Conservation (phyloP, 2,329 filamentous ascomycete species). For the Neonectria punicea region DNA sequence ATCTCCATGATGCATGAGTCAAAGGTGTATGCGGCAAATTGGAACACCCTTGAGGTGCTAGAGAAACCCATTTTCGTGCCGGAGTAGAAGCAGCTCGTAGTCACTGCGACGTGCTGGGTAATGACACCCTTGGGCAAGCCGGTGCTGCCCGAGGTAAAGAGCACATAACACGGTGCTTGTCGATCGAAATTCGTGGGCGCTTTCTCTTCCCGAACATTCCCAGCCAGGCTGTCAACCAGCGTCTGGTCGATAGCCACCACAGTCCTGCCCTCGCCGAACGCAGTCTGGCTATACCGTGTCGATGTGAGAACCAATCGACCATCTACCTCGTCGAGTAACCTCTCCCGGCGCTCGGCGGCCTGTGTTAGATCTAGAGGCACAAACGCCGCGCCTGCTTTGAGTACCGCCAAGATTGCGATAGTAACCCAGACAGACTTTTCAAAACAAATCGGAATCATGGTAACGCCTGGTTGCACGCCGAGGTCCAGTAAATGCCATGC, state of each 20-base stretch:
- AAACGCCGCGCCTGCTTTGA: slow-evolving; percentile 63
- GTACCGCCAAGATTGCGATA: slow-evolving; percentile 66
- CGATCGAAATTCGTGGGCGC: too few species aligned
- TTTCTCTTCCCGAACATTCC: too few species aligned
- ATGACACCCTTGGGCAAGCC: slow-evolving; percentile 43
- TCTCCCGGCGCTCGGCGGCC: slow-evolving; percentile 9
- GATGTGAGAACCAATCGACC: slow-evolving; percentile 11
- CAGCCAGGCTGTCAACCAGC: too few species aligned
- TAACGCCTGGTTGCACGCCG: slow-evolving; percentile 59
- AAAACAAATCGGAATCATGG: slow-evolving; percentile 69
- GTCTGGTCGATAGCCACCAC: background rate
- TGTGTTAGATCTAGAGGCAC: slow-evolving; percentile 53
- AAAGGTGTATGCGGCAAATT: slow-evolving; percentile 21
- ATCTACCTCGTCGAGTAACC: slow-evolving; percentile 4
- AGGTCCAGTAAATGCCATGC: slow-evolving; percentile 55
- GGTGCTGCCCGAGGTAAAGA: slow-evolving; percentile 45
- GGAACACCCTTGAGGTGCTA: slow-evolving; percentile 4
- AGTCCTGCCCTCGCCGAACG: background rate
- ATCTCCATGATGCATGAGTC: slow-evolving; percentile 3
- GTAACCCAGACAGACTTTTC: slow-evolving; percentile 69
- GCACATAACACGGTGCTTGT: slow-evolving; percentile 27
- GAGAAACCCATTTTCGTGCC: slow-evolving; percentile 17
- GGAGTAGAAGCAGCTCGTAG: slow-evolving; percentile 14
- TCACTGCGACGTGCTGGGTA: slow-evolving; percentile 6
- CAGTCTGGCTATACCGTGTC: too few species aligned